Percentiles rank a stretch among this genome's conserved stretches.
Evolutionary conservation across 768 basidiomycete genomes (phyloP).

Genomic region (Phylloporus scabripes): DNA sequence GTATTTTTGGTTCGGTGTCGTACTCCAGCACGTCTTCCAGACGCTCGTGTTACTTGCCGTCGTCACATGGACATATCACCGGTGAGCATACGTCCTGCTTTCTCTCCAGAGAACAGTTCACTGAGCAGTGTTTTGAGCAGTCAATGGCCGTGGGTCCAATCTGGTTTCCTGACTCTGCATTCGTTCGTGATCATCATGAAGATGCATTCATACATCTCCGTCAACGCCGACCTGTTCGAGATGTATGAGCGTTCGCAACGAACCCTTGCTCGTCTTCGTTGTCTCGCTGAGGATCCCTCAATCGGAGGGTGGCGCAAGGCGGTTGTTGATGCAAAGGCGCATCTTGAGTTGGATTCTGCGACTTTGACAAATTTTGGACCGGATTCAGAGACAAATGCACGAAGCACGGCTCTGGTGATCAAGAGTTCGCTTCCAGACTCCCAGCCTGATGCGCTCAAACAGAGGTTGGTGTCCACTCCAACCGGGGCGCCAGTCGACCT

Average conservation of each 20-base stretch:
- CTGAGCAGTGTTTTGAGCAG: slow-evolving; percentile 33
- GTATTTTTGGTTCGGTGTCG: slow-evolving; percentile 71
- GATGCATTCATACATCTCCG: slow-evolving; percentile 89
- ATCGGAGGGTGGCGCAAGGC: slow-evolving; percentile 69
- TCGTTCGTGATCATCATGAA: slow-evolving; percentile 91
- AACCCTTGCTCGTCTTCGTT: slow-evolving; percentile 41
- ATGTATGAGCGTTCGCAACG: slow-evolving; percentile 43
- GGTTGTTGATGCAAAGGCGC: slow-evolving; percentile 41
- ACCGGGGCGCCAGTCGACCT: slow-evolving; percentile 3
- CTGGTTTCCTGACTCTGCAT: slow-evolving; percentile 84
- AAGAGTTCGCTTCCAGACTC: slow-evolving; percentile 48
- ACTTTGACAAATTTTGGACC: slow-evolving; percentile 9
- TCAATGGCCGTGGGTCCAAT: slow-evolving; percentile 98
- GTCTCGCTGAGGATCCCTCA: slow-evolving; percentile 35
- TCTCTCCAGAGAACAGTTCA: neutral
- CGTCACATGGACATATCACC: slow-evolving; percentile 86
- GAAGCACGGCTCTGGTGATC: slow-evolving; percentile 42
- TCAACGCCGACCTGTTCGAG: slow-evolving; percentile 77
- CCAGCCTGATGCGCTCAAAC: slow-evolving; percentile 47
- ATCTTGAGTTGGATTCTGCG: slow-evolving; percentile 29
- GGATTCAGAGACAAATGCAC: slow-evolving; percentile 35
- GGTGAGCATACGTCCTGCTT: slow-evolving; percentile 36
- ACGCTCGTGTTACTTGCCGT: slow-evolving; percentile 63
- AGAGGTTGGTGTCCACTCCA: slow-evolving; percentile 44
- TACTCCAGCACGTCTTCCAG: slow-evolving; percentile 81